Evolutionary conservation across 2,329 filamentous ascomycete genomes (phyloP).

Genomic region (Xylaria sp.): DNA sequence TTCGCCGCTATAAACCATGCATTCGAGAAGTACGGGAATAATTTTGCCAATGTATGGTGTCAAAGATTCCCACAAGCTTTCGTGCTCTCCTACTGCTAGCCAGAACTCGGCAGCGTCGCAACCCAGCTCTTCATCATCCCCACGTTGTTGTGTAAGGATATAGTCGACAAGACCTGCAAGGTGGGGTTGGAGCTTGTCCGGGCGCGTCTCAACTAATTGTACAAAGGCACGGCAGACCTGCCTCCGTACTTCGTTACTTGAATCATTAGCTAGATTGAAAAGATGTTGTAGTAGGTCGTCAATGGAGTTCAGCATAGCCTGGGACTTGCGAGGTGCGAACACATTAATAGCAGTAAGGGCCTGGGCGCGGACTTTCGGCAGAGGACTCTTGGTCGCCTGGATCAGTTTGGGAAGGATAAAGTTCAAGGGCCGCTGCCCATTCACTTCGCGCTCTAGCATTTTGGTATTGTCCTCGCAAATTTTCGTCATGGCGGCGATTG

Average conservation of each 20-base stretch:
- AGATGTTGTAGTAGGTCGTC: constrained; percentile 85
- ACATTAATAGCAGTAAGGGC: constrained; percentile 89
- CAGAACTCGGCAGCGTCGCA: constrained; percentile 98
- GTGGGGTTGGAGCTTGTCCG: constrained; percentile 90
- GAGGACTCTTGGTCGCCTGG: constrained; percentile 80
- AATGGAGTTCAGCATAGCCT: constrained; percentile 82
- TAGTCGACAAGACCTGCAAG: constrained; percentile 91
- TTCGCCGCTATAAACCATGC: constrained; percentile 96
- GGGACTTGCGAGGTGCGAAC: constrained; percentile 86
- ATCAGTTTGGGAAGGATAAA: constrained; percentile 92
- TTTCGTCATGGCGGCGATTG: constrained; percentile 91
- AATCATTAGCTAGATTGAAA: constrained; percentile 82
- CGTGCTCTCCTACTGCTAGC: constrained; percentile 91
- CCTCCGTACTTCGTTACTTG: constrained; percentile 83
- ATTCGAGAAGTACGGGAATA: constrained; percentile 88
- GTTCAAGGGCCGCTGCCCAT: constrained; percentile 86
- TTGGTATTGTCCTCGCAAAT: constrained; percentile 97
- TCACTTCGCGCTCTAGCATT: constrained; percentile 85
- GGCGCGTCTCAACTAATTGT: constrained; percentile 87
- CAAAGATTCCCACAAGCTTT: constrained; percentile 79
- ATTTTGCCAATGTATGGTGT: constrained; percentile 84
- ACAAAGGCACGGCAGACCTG: constrained; percentile 96
- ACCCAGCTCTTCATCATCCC: constrained; percentile 87
- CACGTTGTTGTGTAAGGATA: constrained; percentile 88
- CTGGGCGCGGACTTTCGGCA: constrained; percentile 80